A percentile compares a stretch with the other conserved stretches of the same genome.
phyloP scores from a whole-genome alignment of 2,329 filamentous ascomycete species.

The Apiospora kogelbergensis region DNA sequence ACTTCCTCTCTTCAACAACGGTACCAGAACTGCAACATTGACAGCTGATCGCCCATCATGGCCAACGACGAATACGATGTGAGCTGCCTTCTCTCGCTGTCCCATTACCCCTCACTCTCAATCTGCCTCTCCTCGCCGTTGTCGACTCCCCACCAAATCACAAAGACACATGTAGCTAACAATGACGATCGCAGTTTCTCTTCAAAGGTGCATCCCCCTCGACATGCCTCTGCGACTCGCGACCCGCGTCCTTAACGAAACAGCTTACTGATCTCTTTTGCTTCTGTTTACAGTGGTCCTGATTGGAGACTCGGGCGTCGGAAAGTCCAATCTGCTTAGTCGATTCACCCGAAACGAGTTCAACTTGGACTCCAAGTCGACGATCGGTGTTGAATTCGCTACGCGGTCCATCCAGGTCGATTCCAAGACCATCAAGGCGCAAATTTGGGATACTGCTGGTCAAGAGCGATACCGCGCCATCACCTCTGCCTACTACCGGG shows the following conservation, averaged over 20 bases:
- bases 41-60: constrained; percentile 59
- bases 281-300: constrained; percentile 70
- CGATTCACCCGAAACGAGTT: constrained; percentile 99
- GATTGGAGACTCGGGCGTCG: constrained; percentile 98
- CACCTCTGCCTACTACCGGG: constrained; percentile 98
- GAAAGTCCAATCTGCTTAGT: constrained; percentile 99
- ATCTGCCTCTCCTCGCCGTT: constrained; percentile 19
- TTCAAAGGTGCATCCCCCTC: constrained; percentile 78
- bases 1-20: constrained; percentile 5
- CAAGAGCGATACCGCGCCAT: constrained; percentile 99
- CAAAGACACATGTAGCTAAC: constrained; percentile 23
- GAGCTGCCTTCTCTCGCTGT: constrained; percentile 42
- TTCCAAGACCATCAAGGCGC: constrained; percentile 99
- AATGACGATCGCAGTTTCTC: constrained; percentile 71
- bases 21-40: constrained; percentile 1
- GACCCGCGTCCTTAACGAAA: constrained; percentile 15
- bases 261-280: constrained; percentile 31
- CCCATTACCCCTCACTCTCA: constrained; percentile 20
- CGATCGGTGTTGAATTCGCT: constrained; percentile 98
- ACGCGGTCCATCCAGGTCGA: constrained; percentile 98
- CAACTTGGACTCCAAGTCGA: constrained; percentile 99
- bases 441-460: constrained; percentile 99
- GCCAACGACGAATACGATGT: constrained; percentile 99
- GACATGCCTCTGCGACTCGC: constrained; percentile 19
- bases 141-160: constrained; percentile 19